Base-by-base conservation (phyloP, 2,329 filamentous ascomycete species). In the Exophiala alcalophila region DNA sequence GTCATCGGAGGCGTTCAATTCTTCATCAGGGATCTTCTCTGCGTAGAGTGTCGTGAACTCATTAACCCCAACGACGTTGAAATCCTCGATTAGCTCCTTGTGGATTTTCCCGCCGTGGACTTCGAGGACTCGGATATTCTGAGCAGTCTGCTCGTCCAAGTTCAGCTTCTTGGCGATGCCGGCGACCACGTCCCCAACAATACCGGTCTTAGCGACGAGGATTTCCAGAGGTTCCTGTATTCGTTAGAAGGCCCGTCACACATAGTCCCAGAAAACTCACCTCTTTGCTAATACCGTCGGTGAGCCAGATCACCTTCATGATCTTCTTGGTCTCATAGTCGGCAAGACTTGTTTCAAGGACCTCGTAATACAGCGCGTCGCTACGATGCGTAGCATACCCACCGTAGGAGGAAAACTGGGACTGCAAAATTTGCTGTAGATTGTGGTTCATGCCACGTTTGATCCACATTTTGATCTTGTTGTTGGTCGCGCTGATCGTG, bases 281-380 rank as follows among this genome's bases (percentile, higher is more conserved):
- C 69, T 95, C 90, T 70, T 96, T 97, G 8, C 81, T 81, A 50
- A 97, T 84, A 29, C 92, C 92, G 51, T 98, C 92, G 27, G 83
- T 85, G 31, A 98, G 71, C 80, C 85, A 91, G 1, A 75, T 86
- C 33, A 98, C 69, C 63, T 86, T 91, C 51, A 97, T 70, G 44
- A 72, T 80, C 71, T 94, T 96, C 71, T 94, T 92, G 43, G 86
- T 92, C 60, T 98, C 92, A 29, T 94, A 74, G 64, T 98, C 94
- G 16, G 86, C 85, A 32, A 98, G 69, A 58, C 88, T 95, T 72
- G 96, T 94, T 51, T 98, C 92, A 27, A 98, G 70, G 19, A 97
- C 80, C 63, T 98, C 92, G 60, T 90, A 98, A 64, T 83, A 97
- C 38, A 98, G 72, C 1, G 84, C 80, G 64, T 97, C 91, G 14